phyloP scores from a whole-genome alignment of 306 rosid genomes.

The Pyrus pyrifolia region DNA sequence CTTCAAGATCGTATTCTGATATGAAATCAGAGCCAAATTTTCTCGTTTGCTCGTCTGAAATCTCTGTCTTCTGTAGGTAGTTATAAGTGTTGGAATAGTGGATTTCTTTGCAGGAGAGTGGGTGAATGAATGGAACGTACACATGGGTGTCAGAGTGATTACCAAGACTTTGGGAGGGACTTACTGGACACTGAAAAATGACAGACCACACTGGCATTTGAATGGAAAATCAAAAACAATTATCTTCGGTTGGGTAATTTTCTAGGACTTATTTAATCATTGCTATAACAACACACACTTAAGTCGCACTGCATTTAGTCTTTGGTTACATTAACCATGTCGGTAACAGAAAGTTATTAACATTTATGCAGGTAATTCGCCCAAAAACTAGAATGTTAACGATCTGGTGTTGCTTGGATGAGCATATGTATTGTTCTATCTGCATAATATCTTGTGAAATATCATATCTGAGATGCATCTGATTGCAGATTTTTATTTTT shows the following conservation, averaged over 20 bases:
- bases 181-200: conserved; percentile 80
- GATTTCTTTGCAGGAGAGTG: conserved; percentile 39
- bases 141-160: conserved; percentile 51
- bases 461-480: background rate
- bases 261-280: conserved; percentile 2
- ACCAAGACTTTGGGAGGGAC: conserved; percentile 66
- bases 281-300: background rate
- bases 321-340: background rate
- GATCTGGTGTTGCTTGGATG: conserved; percentile 29
- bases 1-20: background rate
- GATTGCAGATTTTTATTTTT: conserved; percentile 15
- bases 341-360: background rate
- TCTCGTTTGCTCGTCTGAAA: background rate
- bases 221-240: conserved; percentile 69
- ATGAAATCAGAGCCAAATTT: background rate
- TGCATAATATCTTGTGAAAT: conserved; percentile 34
- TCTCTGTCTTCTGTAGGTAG: background rate
- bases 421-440: conserved; percentile 31
- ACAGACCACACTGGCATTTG: conserved; percentile 77
- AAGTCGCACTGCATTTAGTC: background rate
- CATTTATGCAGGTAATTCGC: conserved; percentile 48
- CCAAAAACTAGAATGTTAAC: conserved; percentile 24
- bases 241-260: conserved; percentile 63
- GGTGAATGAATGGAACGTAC: conserved; percentile 54
- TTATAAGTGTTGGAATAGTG: background rate